Evolutionary conservation across 192 early-diverging fungal genomes (phyloP).

Genomic region (Linnemannia elongata): DNA sequence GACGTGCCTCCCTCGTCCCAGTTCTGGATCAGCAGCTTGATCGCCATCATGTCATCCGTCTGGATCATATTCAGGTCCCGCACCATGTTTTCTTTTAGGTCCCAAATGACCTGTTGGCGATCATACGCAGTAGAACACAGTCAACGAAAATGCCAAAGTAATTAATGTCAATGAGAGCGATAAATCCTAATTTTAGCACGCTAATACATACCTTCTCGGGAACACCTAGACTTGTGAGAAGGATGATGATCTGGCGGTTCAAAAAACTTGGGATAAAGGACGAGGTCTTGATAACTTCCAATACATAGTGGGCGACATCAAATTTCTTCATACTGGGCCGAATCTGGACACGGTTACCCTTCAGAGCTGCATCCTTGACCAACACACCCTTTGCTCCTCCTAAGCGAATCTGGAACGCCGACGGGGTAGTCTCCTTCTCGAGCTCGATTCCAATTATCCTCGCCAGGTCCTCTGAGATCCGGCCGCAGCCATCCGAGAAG

Average conservation of each 20-base stretch:
- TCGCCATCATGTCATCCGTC: slow-evolving; percentile 44
- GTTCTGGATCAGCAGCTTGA: slow-evolving; percentile 55
- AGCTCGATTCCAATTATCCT: slow-evolving; percentile 51
- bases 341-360: slow-evolving; percentile 58
- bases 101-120: slow-evolving; percentile 59
- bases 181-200: neutral
- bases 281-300: slow-evolving; percentile 74
- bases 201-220: slow-evolving; percentile 53
- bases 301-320: slow-evolving; percentile 55
- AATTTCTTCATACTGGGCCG: slow-evolving; percentile 75
- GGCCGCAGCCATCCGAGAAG: slow-evolving; percentile 85
- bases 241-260: slow-evolving; percentile 76
- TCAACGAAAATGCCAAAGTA: neutral
- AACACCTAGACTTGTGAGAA: slow-evolving; percentile 70
- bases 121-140: neutral
- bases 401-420: slow-evolving; percentile 81
- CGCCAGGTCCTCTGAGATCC: slow-evolving; percentile 67
- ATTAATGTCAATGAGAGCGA: neutral
- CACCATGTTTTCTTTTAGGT: slow-evolving; percentile 61
- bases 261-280: slow-evolving; percentile 65
- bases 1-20: slow-evolving; percentile 61
- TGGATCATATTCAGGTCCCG: slow-evolving; percentile 55
- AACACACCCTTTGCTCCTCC: slow-evolving; percentile 77
- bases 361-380: slow-evolving; percentile 48
- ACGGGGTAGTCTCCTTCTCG: slow-evolving; percentile 58